Conservation (phyloP, 345 rosid species). For the Gossypium rotundifolium region DNA sequence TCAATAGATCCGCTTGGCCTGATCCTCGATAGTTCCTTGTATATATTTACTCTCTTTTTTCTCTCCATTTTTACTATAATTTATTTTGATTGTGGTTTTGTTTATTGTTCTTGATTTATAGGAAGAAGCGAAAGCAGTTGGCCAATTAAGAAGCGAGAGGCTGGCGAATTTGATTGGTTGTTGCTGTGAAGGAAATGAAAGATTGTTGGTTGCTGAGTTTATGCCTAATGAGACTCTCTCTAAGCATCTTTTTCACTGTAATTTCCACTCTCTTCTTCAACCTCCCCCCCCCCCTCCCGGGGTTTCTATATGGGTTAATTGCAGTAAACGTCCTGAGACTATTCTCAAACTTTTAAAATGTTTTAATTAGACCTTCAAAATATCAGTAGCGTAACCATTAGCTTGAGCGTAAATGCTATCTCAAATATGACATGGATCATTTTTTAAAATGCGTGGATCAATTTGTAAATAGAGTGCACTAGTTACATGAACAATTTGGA, state of each 20-base stretch:
- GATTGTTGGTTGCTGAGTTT: slow-evolving; percentile 78
- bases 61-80: background rate
- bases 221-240: slow-evolving; percentile 87
- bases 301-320: background rate
- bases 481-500: too few species aligned
- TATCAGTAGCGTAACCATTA: too few species aligned
- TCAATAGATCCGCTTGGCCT: slow-evolving; percentile 76
- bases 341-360: too few species aligned
- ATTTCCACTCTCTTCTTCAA: background rate
- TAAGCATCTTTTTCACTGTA: slow-evolving; percentile 85
- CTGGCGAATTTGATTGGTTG: slow-evolving; percentile 73
- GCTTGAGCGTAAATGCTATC: too few species aligned
- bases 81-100: background rate
- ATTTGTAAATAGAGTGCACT: too few species aligned
- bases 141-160: slow-evolving; percentile 63
- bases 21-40: slow-evolving; percentile 84
- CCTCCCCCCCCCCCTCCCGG: rapidly evolving
- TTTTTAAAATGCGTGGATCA: too few species aligned
- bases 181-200: slow-evolving; percentile 77
- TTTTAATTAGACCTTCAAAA: too few species aligned
- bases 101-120: slow-evolving; percentile 11
- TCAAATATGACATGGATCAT: too few species aligned
- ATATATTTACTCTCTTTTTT: background rate
- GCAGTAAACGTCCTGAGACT: too few species aligned
- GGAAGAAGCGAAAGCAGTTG: slow-evolving; percentile 82